These are phyloP conservation scores for Penicillium sp. DNA, from an alignment of 2,329 filamentous ascomycete species.

Conservation along the genomic window DNA sequence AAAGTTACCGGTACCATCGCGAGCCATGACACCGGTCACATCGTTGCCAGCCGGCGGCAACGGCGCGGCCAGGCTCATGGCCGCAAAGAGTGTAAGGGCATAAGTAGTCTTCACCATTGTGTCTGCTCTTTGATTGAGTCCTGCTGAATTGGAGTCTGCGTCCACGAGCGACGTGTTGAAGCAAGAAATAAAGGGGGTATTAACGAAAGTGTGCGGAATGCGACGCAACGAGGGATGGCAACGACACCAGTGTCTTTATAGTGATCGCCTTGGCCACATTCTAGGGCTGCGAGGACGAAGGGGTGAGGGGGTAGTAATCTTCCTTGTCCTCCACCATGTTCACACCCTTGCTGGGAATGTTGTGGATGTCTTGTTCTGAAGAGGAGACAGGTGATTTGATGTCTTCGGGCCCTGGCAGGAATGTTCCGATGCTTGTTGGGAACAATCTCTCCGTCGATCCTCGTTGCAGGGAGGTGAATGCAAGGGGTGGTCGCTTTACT, in stretches of 20 bases:
- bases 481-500: slow-evolving; percentile 14
- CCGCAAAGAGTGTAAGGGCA: slow-evolving; percentile 22
- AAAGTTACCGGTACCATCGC: slow-evolving; percentile 15
- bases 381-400: slow-evolving; percentile 10
- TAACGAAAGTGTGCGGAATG: slow-evolving; percentile 19
- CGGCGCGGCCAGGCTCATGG: slow-evolving; percentile 23
- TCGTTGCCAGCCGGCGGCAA: slow-evolving; percentile 6
- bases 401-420: slow-evolving; percentile 7
- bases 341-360: slow-evolving; percentile 19
- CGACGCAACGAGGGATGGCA: slow-evolving; percentile 3
- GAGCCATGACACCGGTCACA: slow-evolving; percentile 1
- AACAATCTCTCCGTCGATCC: slow-evolving; percentile 17
- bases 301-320: slow-evolving; percentile 3
- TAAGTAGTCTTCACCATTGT: slow-evolving; percentile 26
- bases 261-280: slow-evolving; percentile 16
- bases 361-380: not conserved
- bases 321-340: slow-evolving; percentile 4
- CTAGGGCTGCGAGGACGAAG: slow-evolving; percentile 19
- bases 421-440: slow-evolving; percentile 21
- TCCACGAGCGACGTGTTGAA: slow-evolving; percentile 16
- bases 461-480: slow-evolving; percentile 12
- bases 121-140: not conserved
- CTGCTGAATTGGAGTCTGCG: slow-evolving; percentile 15
- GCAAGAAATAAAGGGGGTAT: slow-evolving; percentile 4
- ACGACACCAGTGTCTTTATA: slow-evolving; percentile 12